A percentile compares a stretch with the other conserved stretches of the same genome.
phyloP scores from a whole-genome alignment of 768 basidiomycete genomes.

The Asterophora lycoperdoides region DNA sequence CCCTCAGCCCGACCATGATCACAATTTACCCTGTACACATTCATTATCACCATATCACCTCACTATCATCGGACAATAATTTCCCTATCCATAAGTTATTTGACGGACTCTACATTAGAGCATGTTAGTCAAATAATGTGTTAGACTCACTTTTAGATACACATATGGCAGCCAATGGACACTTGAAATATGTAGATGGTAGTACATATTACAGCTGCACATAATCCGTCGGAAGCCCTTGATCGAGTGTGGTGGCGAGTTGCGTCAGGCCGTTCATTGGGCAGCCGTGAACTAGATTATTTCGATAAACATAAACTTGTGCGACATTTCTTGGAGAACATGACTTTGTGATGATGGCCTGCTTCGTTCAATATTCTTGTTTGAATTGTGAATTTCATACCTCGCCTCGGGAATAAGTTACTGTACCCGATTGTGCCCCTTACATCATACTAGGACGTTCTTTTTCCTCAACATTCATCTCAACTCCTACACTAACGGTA shows the following conservation, averaged over 20 bases:
- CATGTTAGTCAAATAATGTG: slow-evolving; percentile 1
- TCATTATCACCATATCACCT: slow-evolving; percentile 1
- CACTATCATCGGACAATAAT: slow-evolving; percentile 7
- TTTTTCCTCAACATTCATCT: neutral
- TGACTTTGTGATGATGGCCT: too few relatives aligned
- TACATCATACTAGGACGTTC: neutral
- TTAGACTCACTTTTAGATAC: slow-evolving; percentile 5
- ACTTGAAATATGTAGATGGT: neutral
- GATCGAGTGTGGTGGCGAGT: too few relatives aligned
- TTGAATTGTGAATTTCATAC: too few relatives aligned
- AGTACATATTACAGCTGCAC: neutral
- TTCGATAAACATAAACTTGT: too few relatives aligned
- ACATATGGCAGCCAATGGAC: neutral
- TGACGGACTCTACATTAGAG: slow-evolving; percentile 11
- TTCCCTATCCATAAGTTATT: slow-evolving; percentile 7
- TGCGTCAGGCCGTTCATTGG: too few relatives aligned
- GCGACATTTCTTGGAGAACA: too few relatives aligned
- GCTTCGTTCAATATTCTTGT: too few relatives aligned
- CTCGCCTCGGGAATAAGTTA: too few relatives aligned
- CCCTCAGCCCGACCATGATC: slow-evolving; percentile 35
- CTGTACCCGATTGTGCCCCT: too few relatives aligned
- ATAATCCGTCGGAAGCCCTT: too few relatives aligned
- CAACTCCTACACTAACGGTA: neutral
- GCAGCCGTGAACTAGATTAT: too few relatives aligned
- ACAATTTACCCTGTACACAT: slow-evolving; percentile 15